Evolutionary conservation across 2,329 filamentous ascomycete genomes (phyloP).

Genomic region (Cercospora sp.): DNA sequence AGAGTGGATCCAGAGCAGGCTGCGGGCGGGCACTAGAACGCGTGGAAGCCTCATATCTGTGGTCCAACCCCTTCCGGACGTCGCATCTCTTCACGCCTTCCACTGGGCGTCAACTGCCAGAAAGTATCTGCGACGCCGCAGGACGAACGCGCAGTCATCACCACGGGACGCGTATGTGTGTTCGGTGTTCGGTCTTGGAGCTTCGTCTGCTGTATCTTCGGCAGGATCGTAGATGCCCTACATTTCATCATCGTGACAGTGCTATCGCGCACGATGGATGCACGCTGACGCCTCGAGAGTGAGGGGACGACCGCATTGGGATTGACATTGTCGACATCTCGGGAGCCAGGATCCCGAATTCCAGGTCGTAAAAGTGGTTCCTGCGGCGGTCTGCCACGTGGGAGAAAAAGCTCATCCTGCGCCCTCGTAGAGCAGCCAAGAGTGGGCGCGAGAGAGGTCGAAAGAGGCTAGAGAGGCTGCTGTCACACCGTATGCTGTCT

Average conservation of each 20-base stretch:
- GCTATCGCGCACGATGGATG: neutral
- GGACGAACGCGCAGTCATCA: neutral
- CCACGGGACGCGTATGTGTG: neutral
- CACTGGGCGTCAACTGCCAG: neutral
- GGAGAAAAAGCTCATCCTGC: neutral
- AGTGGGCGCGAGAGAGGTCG: neutral
- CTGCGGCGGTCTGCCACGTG: neutral
- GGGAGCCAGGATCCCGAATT: neutral
- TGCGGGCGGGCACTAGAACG: neutral
- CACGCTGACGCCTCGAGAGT: neutral
- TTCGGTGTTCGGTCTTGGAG: neutral
- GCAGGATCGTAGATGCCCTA: neutral
- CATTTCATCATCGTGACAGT: neutral
- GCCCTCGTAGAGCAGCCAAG: neutral
- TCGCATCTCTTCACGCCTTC: neutral
- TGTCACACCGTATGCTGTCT: neutral
- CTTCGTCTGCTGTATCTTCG: neutral
- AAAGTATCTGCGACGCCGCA: neutral
- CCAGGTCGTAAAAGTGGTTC: neutral
- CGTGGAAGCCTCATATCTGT: neutral
- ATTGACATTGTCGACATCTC: neutral
- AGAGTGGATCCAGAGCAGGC: neutral
- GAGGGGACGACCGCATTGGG: neutral
- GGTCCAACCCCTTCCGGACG: neutral
- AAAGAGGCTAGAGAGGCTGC: neutral